phyloP scores from a whole-genome alignment of 305 asterid species.

The Solanum aculeatissimum region DNA sequence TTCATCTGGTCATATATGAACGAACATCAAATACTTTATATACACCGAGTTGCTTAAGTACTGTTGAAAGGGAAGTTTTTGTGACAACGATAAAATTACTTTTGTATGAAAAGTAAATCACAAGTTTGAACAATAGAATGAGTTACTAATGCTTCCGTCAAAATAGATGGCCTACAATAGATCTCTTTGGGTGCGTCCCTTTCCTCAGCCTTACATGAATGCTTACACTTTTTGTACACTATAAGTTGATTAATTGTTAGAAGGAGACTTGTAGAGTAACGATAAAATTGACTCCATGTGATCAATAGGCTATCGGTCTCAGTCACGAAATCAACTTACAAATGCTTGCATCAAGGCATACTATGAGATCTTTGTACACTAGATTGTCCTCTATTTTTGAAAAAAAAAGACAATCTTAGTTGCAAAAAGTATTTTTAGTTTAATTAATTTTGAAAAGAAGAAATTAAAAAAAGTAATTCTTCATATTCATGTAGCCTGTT shows the following conservation, averaged over 20 bases:
- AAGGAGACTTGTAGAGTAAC: not conserved
- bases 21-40: not conserved
- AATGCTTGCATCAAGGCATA: not conserved
- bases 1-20: not conserved
- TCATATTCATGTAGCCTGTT: not conserved
- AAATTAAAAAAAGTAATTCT: not conserved
- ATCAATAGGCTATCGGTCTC: not conserved
- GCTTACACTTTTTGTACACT: not conserved
- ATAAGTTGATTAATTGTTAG: not conserved
- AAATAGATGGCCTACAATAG: not conserved
- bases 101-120: not conserved
- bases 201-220: not conserved
- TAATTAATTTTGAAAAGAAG: not conserved
- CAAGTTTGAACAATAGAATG: not conserved
- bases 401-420: not conserved
- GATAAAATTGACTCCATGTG: not conserved
- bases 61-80: not conserved
- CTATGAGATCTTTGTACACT: not conserved
- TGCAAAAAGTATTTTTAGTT: not conserved
- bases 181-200: not conserved
- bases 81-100: not conserved
- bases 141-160: not conserved
- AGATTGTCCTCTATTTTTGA: fast-evolving
- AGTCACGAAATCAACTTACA: no score
- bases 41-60: not conserved